These are phyloP conservation scores for Spergularia azorica DNA, from an alignment of 179 eudicot species.

Conservation along the genomic window DNA sequence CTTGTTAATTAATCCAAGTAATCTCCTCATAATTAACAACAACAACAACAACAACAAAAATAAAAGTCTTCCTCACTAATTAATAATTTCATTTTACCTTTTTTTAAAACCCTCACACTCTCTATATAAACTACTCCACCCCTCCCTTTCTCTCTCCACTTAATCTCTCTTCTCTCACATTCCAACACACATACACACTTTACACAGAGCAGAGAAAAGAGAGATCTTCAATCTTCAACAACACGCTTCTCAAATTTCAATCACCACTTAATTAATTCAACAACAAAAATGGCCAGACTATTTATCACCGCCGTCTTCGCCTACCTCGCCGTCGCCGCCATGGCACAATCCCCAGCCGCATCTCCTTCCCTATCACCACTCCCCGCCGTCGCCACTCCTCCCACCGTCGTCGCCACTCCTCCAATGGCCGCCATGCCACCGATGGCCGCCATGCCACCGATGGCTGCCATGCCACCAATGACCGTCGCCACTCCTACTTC, in stretches of 20 bases:
- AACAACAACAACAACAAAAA: too few species aligned
- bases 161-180: not conserved
- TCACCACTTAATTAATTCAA: not conserved
- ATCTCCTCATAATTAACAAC: too few species aligned
- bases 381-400: too few species aligned
- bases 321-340: conserved; percentile 51
- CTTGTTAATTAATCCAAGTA: not conserved
- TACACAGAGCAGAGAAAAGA: too few species aligned
- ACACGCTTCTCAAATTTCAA: too few species aligned
- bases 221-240: not conserved
- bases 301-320: conserved; percentile 34
- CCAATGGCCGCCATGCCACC: too few species aligned
- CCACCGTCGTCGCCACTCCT: conserved; percentile 1
- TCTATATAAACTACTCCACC: conserved; percentile 24
- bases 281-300: not conserved
- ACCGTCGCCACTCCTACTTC: conserved; percentile 29
- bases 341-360: too few species aligned
- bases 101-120: conserved; percentile 5
- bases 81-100: too few species aligned
- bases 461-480: not conserved
- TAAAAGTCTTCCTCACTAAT: not conserved
- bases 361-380: too few species aligned
- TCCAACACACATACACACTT: too few species aligned
- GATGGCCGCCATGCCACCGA: not conserved
- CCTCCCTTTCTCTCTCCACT: not conserved